Base-by-base conservation (phyloP, 345 rosid species). In the Tarenaya hassleriana region DNA sequence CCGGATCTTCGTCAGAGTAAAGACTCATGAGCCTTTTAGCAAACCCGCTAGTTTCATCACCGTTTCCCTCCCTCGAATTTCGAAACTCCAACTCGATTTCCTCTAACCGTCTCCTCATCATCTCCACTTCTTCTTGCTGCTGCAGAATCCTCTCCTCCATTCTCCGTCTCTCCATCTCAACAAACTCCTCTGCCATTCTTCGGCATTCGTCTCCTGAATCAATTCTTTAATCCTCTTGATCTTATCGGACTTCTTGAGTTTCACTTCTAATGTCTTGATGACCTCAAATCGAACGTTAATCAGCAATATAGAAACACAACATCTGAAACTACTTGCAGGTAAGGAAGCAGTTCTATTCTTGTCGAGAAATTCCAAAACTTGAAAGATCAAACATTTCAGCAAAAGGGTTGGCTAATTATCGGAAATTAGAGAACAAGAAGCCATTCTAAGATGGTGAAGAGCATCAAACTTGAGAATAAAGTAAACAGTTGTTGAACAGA, bases 121-220 rank as follows among this genome's bases (percentile, higher is more conserved):
- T 78, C 68, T 92, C 95, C 19, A 87, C 70, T 65, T 91, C 98
- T 67, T 77, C 77, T 66, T 87, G 95, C 74, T 91, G 96, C 53
- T 82, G 96, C 69, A 80, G 42, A 50, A 87, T 79, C 68, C 64
- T 87, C 69, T 87, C 90, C 62, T 91, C 98, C 95, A 91, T 87
- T 74, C 92, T 87, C 65, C 77, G 87, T 70, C 92, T 87, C 72
- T 87, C 94, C 70, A 79, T 53, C 53, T 87, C 95, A 47, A 91
- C 79, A 60, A 83, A 73, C 45, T 84, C 94, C 58, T 84, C 88
- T 4, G 95, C 83, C 82, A 83, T 81, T 75, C 84, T 80, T 70
- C 72, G 74, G 37, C 95, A 83, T 64, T 85, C 86, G 34, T 80
- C 84, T 64, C 68, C 34, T 13, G 14, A 4, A 77, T 13, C 24